Conservation (phyloP, 2,329 filamentous ascomycete species). For the Cytospora chrysosperma region DNA sequence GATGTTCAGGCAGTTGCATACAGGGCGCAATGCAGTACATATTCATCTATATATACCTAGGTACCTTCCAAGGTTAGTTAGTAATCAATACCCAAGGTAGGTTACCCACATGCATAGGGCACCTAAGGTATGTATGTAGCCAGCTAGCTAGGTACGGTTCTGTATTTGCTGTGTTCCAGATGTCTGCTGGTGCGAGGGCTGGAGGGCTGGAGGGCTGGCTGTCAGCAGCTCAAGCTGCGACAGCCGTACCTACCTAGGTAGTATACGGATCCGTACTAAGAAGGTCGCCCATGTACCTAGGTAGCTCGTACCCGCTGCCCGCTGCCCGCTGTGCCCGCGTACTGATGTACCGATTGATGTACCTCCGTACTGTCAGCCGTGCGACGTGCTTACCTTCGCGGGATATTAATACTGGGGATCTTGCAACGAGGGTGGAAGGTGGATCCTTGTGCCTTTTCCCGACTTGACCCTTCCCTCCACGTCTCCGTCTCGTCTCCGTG, state of each 20-base stretch:
- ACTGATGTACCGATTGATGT: conserved; percentile 1
- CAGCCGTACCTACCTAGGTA: too few species aligned
- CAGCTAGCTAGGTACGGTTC: neutral
- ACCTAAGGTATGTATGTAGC: too few species aligned
- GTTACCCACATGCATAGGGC: too few species aligned
- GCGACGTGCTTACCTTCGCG: conserved; percentile 18
- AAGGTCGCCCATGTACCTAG: too few species aligned
- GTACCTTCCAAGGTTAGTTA: too few species aligned
- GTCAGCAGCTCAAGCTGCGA: neutral
- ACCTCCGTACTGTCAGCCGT: conserved; percentile 11
- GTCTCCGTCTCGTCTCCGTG: conserved; percentile 1
- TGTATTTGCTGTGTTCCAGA: neutral
- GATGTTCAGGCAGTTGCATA: neutral
- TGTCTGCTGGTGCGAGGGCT: neutral
- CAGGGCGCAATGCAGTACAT: neutral
- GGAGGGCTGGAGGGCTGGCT: neutral
- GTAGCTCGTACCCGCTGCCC: neutral
- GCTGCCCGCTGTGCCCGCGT: neutral
- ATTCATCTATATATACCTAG: too few species aligned
- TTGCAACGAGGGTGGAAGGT: neutral
- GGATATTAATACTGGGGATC: conserved; percentile 19
- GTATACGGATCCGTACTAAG: too few species aligned
- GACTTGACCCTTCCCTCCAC: conserved; percentile 9
- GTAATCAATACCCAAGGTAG: neutral
- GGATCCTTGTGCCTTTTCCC: conserved; percentile 7